Conservation (phyloP, 2,329 filamentous ascomycete species). For the Cordyceps fumosorosea region DNA sequence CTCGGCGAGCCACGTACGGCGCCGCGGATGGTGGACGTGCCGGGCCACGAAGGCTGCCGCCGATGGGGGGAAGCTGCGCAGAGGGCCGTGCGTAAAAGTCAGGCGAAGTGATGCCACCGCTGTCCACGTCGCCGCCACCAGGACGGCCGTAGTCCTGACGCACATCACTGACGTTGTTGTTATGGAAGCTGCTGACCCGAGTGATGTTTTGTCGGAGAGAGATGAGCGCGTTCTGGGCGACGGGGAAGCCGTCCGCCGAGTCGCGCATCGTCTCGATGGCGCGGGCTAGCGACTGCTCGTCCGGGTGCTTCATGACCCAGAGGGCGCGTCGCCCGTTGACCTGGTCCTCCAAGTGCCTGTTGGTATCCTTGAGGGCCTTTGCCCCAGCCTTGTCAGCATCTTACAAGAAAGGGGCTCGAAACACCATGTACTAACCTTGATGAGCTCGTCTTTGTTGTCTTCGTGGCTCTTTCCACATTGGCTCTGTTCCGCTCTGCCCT, state of each 20-base stretch:
- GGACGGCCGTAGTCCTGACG: neutral
- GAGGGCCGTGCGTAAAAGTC: neutral
- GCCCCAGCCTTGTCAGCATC: neutral
- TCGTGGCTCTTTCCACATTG: constrained; percentile 16
- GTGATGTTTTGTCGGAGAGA: constrained; percentile 19
- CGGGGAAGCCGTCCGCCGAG: constrained; percentile 23
- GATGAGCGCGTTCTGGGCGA: constrained; percentile 22
- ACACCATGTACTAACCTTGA: constrained; percentile 22
- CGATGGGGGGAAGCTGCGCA: neutral
- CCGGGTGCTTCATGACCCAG: constrained; percentile 30
- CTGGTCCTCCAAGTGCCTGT: constrained; percentile 30
- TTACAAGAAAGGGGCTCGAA: neutral
- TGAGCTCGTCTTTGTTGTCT: constrained; percentile 21
- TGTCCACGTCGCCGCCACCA: neutral
- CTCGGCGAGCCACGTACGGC: neutral
- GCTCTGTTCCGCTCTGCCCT: constrained; percentile 24
- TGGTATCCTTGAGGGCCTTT: constrained; percentile 27
- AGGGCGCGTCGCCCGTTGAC: constrained; percentile 29
- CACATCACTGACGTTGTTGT: neutral
- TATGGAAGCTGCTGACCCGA: neutral
- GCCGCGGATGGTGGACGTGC: neutral
- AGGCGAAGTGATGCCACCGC: neutral
- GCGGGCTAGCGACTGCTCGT: constrained; percentile 24
- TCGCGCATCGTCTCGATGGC: constrained; percentile 27
- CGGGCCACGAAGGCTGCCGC: neutral